phyloP scores from a whole-genome alignment of 208 protist genomes.

The Plasmodiophora brassicae region DNA sequence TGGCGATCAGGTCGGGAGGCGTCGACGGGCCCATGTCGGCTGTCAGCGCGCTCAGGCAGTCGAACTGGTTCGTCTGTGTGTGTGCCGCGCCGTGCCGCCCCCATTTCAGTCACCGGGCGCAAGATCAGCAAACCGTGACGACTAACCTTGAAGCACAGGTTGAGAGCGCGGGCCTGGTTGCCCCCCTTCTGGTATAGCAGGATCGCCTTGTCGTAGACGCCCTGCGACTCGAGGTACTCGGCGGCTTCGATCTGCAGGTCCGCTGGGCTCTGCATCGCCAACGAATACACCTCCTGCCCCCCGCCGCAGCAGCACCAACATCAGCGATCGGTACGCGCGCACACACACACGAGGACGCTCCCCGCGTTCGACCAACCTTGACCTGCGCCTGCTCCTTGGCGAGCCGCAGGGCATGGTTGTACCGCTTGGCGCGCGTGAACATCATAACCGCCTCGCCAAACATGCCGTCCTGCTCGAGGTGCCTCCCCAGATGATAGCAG shows the following conservation, averaged over 20 bases:
- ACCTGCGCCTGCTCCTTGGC: conserved; percentile 66
- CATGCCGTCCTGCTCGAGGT: conserved; percentile 73
- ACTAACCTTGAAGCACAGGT: background rate
- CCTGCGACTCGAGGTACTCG: conserved; percentile 74
- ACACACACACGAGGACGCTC: too few species aligned
- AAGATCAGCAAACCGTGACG: background rate
- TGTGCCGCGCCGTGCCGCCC: too few species aligned
- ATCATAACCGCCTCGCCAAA: conserved; percentile 73
- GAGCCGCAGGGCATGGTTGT: conserved; percentile 77
- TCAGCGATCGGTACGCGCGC: conserved; percentile 52
- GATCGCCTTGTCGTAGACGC: conserved; percentile 78
- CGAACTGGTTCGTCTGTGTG: conserved; percentile 78
- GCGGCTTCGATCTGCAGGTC: conserved; percentile 77
- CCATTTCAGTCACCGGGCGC: conserved; percentile 74
- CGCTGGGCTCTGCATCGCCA: conserved; percentile 68
- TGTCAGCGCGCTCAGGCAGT: conserved; percentile 81
- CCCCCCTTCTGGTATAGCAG: conserved; percentile 84
- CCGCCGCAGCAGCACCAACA: background rate
- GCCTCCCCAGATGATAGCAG: conserved; percentile 80
- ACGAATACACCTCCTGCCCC: conserved; percentile 65
- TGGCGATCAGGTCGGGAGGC: background rate
- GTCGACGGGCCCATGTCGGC: conserved; percentile 63
- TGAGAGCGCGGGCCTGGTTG: conserved; percentile 49
- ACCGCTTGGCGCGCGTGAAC: conserved; percentile 74
- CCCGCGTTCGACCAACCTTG: conserved; percentile 72